phyloP scores from a whole-genome alignment of 306 rosid species.

The Castanea mollissima region DNA sequence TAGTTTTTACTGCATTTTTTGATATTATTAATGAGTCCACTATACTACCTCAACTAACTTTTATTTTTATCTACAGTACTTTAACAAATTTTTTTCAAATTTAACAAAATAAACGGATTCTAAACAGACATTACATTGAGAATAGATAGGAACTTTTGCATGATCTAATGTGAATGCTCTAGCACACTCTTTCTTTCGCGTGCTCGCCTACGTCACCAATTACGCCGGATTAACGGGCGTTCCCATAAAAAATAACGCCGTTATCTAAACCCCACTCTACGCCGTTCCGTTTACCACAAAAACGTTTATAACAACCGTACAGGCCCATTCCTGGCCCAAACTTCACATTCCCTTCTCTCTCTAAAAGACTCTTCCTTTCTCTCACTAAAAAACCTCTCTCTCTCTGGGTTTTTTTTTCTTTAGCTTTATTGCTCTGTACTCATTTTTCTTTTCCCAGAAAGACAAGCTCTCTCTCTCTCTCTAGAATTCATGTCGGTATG shows the following conservation, averaged over 20 bases:
- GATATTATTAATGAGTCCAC: too few species aligned
- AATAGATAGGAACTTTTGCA: too few species aligned
- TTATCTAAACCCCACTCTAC: neutral
- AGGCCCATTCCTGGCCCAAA: slow-evolving; percentile 78
- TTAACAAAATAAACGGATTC: too few species aligned
- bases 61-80: too few species aligned
- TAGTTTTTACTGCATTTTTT: too few species aligned
- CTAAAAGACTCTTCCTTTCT: neutral
- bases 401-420: neutral
- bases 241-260: slow-evolving; percentile 32
- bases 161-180: too few species aligned
- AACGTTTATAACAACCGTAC: neutral
- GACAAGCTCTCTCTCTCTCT: slow-evolving; percentile 18
- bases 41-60: too few species aligned
- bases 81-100: too few species aligned
- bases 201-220: slow-evolving; percentile 28
- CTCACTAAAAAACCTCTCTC: neutral
- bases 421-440: neutral
- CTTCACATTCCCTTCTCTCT: slow-evolving; percentile 16
- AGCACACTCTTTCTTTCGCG: too few species aligned
- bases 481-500: slow-evolving; percentile 94
- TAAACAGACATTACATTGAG: too few species aligned
- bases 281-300: neutral
- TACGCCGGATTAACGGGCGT: slow-evolving; percentile 32
- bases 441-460: slow-evolving; percentile 39